These are phyloP conservation scores for Kluyveromyces sp. DNA, from an alignment of 1,139 yeast species.

Conservation along the genomic window DNA sequence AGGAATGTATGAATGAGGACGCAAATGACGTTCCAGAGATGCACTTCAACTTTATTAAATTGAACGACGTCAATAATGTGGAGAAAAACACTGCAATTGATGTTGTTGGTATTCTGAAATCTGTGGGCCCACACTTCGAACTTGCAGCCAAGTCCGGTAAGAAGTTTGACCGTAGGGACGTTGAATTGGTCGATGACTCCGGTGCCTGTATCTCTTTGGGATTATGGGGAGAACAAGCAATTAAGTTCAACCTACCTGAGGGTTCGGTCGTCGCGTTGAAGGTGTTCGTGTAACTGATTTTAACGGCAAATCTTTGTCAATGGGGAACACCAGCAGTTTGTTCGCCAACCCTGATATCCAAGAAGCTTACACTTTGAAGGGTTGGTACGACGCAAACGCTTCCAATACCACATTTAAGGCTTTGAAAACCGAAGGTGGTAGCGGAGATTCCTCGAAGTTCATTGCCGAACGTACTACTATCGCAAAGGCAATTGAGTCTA, in stretches of 20 bases:
- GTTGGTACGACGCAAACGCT: slow-evolving; percentile 91
- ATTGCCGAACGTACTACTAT: slow-evolving; percentile 55
- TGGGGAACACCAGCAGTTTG: slow-evolving; percentile 72
- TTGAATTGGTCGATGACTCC: slow-evolving; percentile 78
- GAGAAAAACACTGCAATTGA: slow-evolving; percentile 74
- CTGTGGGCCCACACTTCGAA: slow-evolving; percentile 65
- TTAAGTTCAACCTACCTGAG: slow-evolving; percentile 61
- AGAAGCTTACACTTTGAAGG: slow-evolving; percentile 80
- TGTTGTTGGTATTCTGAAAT: slow-evolving; percentile 78
- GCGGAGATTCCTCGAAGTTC: slow-evolving; percentile 27
- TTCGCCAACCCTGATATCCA: slow-evolving; percentile 79
- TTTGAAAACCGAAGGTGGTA: slow-evolving; percentile 39
- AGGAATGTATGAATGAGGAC: slow-evolving; percentile 56
- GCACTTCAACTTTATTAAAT: slow-evolving; percentile 65
- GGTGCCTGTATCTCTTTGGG: slow-evolving; percentile 72
- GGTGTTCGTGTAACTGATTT: slow-evolving; percentile 83
- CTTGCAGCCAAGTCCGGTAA: slow-evolving; percentile 92
- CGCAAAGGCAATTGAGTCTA: slow-evolving; percentile 56
- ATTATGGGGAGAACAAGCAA: slow-evolving; percentile 84
- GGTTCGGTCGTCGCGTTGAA: slow-evolving; percentile 90
- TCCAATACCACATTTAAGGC: slow-evolving; percentile 52
- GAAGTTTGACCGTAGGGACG: slow-evolving; percentile 85
- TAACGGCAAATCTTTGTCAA: slow-evolving; percentile 76
- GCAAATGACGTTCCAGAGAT: slow-evolving; percentile 62
- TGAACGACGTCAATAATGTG: slow-evolving; percentile 55